Percentiles rank a stretch among this genome's conserved stretches.
Conservation (phyloP, 257 asterid genomes). For the Linderniella brevidens region DNA sequence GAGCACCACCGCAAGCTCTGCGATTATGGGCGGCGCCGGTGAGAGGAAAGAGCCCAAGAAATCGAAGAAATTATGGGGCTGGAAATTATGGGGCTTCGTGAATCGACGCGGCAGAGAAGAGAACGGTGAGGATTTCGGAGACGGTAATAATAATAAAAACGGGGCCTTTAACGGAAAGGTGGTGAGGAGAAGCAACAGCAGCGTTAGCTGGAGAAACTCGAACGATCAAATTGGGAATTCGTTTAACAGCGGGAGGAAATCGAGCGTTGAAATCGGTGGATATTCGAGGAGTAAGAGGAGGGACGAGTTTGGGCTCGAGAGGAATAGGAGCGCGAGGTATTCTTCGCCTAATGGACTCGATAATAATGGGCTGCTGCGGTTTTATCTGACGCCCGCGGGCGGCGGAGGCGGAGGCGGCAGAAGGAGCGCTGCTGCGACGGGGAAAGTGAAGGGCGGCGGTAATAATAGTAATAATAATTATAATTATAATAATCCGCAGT, state of each 20-base stretch:
- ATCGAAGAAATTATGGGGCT: slow-evolving; percentile 56
- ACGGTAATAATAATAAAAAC: slow-evolving; percentile 21
- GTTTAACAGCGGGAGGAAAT: slow-evolving; percentile 18
- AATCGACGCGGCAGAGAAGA: slow-evolving; percentile 31
- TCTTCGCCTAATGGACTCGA: slow-evolving; percentile 50
- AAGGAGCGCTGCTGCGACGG: background rate
- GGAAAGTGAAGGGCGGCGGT: slow-evolving; percentile 11
- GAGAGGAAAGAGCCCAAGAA: slow-evolving; percentile 52
- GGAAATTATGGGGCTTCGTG: slow-evolving; percentile 63
- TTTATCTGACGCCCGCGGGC: slow-evolving; percentile 81
- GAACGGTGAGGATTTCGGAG: slow-evolving; percentile 41
- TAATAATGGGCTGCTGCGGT: slow-evolving; percentile 53
- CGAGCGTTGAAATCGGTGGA: slow-evolving; percentile 3
- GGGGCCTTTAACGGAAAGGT: slow-evolving; percentile 1
- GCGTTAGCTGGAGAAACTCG: slow-evolving; percentile 60
- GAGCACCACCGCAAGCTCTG: no score
- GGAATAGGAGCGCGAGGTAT: slow-evolving; percentile 66
- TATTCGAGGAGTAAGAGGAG: slow-evolving; percentile 17
- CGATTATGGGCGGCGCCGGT: slow-evolving; percentile 7
- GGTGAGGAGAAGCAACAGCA: slow-evolving; percentile 61
- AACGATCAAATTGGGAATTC: slow-evolving; percentile 28
- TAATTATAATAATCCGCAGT: slow-evolving; percentile 46
- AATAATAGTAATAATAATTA: slow-evolving; percentile 26
- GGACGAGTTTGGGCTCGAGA: slow-evolving; percentile 65
- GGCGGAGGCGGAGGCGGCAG: slow-evolving; percentile 35